Conservation (phyloP, 192 early-diverging fungal genomes). For the Linnemannia zychae region DNA sequence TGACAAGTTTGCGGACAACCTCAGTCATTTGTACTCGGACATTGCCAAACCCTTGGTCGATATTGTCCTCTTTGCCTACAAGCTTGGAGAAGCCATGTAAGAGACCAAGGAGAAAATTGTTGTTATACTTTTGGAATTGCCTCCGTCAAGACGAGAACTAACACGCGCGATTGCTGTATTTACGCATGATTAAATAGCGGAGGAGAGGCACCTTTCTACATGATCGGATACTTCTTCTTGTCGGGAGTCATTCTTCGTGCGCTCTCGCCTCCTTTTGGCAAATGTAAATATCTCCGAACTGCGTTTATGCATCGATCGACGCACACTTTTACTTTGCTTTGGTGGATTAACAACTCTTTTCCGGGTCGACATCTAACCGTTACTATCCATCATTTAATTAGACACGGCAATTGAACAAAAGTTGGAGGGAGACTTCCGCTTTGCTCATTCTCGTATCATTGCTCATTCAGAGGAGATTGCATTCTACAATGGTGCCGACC, state of each 20-base stretch:
- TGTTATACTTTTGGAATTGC: neutral
- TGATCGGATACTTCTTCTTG: slow-evolving; percentile 71
- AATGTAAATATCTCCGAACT: slow-evolving; percentile 56
- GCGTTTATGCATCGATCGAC: neutral
- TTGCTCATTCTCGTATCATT: slow-evolving; percentile 85
- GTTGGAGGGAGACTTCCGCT: slow-evolving; percentile 85
- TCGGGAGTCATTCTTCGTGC: slow-evolving; percentile 77
- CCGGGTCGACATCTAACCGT: neutral
- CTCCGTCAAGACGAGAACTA: no score
- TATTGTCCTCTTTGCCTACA: slow-evolving; percentile 81
- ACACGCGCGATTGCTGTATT: neutral
- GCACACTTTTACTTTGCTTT: neutral
- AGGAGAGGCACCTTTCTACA: slow-evolving; percentile 67
- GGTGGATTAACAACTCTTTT: neutral
- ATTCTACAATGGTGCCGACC: slow-evolving; percentile 76
- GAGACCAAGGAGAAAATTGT: slow-evolving; percentile 2
- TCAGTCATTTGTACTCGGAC: slow-evolving; percentile 81
- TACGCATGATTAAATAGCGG: slow-evolving; percentile 40
- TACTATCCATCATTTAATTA: slow-evolving; percentile 26
- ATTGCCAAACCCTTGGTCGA: slow-evolving; percentile 83
- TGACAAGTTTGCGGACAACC: slow-evolving; percentile 77
- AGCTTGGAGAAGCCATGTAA: slow-evolving; percentile 76
- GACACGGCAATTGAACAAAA: slow-evolving; percentile 84
- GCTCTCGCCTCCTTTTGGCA: slow-evolving; percentile 86
- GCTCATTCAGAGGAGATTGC: slow-evolving; percentile 89